Evolutionary conservation across 306 rosid genomes (phyloP).

Genomic region (Cucurbita pepo): DNA sequence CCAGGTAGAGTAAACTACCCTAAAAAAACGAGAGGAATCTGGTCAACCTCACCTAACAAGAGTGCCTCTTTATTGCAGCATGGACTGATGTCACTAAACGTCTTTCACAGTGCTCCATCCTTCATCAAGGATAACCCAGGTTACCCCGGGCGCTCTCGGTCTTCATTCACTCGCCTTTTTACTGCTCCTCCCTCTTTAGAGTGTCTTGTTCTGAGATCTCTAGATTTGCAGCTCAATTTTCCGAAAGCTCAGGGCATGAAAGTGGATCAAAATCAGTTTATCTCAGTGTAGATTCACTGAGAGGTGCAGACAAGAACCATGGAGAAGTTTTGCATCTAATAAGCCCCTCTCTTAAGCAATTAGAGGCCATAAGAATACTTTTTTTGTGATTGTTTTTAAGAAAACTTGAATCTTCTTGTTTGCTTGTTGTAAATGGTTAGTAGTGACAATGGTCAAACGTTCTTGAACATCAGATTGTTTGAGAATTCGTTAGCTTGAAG

Average conservation of each 20-base stretch:
- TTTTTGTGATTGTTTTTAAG: background rate
- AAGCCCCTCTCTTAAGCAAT: conserved; percentile 1
- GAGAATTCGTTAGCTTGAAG: background rate
- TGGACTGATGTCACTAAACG: conserved; percentile 49
- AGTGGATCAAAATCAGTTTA: background rate
- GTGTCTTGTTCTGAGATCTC: background rate
- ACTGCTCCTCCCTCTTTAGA: background rate
- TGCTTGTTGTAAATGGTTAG: background rate
- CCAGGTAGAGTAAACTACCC: conserved; percentile 41
- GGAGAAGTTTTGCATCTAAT: conserved; percentile 7
- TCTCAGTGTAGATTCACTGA: background rate
- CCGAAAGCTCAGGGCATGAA: background rate
- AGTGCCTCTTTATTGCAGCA: conserved; percentile 28
- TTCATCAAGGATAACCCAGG: conserved; percentile 32
- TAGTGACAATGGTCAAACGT: background rate
- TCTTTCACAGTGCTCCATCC: conserved; percentile 49
- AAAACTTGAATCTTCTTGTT: background rate
- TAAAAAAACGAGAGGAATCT: background rate
- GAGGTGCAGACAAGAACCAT: background rate
- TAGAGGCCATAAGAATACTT: background rate
- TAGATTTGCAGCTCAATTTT: background rate
- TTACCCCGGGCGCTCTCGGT: conserved; percentile 3
- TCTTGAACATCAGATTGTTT: background rate
- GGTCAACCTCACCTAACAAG: conserved; percentile 10
- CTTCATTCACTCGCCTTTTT: background rate